Evolutionary conservation across 169 alveolate genomes (phyloP).

Genomic region (Cryptosporidium felis): DNA sequence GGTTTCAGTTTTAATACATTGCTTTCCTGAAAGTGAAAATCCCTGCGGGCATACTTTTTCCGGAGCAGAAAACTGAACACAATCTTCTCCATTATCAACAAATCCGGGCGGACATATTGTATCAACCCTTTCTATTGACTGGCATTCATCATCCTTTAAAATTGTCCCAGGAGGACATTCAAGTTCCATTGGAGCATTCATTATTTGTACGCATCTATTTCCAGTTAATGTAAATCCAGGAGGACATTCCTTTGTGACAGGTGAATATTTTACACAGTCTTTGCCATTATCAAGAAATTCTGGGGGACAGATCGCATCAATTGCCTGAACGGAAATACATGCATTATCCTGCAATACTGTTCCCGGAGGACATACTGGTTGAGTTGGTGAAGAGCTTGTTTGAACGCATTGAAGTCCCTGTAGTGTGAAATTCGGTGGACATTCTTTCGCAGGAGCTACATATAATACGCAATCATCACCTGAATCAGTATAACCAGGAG

Average conservation of each 20-base stretch:
- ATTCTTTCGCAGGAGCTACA: slow-evolving; percentile 71
- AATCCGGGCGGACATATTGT: slow-evolving; percentile 71
- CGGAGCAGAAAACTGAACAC: slow-evolving; percentile 65
- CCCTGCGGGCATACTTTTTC: slow-evolving; percentile 63
- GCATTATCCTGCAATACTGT: slow-evolving; percentile 58
- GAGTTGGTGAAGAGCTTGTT: slow-evolving; percentile 66
- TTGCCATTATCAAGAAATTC: slow-evolving; percentile 66
- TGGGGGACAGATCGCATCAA: slow-evolving; percentile 70
- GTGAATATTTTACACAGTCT: slow-evolving; percentile 67
- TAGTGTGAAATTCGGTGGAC: slow-evolving; percentile 61
- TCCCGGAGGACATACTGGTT: slow-evolving; percentile 67
- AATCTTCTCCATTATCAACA: slow-evolving; percentile 68
- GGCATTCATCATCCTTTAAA: slow-evolving; percentile 62
- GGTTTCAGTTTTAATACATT: slow-evolving; percentile 57
- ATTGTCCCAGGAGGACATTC: slow-evolving; percentile 71
- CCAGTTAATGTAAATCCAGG: slow-evolving; percentile 68
- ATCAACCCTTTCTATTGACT: slow-evolving; percentile 66
- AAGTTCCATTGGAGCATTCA: slow-evolving; percentile 60
- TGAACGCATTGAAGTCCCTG: slow-evolving; percentile 69
- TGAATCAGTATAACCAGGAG: slow-evolving; percentile 71
- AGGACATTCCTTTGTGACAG: slow-evolving; percentile 68
- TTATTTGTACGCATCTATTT: slow-evolving; percentile 37
- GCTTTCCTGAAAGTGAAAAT: slow-evolving; percentile 64
- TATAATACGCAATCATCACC: slow-evolving; percentile 70
- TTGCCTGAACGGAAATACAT: slow-evolving; percentile 64